Base-by-base conservation (phyloP, 2,329 filamentous ascomycete genomes). In the Xylariaceae sp. region DNA sequence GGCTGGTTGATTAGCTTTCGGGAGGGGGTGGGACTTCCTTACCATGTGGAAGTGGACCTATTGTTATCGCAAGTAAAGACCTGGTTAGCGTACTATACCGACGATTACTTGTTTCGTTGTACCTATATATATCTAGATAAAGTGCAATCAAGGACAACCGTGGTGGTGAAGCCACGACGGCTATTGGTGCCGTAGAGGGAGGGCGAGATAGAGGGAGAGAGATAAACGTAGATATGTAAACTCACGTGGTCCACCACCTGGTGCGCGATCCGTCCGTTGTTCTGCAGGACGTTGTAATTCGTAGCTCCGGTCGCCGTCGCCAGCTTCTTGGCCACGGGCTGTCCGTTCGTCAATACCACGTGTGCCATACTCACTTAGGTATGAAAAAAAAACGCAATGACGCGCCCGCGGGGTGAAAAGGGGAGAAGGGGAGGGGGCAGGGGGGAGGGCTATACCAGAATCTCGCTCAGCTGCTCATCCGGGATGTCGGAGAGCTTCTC, bases 41-140 rank as follows among this genome's bases (percentile, higher is more conserved):
- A 91, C 89, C 86, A 98, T 88, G 71, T 99, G 95, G 75, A 99
- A 93, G 73, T 97, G 93, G 65, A 96, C 89, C 88, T 91, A 62
- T 44, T 45, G 50, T 16, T 20, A 18, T 16, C 7, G 19, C 7
- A 19, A 20, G 5, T 20, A 49, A 26, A 1, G 7, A 26, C 16
- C 7, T 44, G 3, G 50, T 64, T 54, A 62, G 54, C 21, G 4
- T 26, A n/a, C n/a, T n/a, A n/a, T n/a, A n/a, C n/a, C n/a, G n/a
- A n/a, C n/a, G n/a, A n/a, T n/a, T n/a, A n/a, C n/a, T n/a, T n/a
- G n/a, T n/a, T n/a, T n/a, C n/a, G n/a, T n/a, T n/a, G n/a, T n/a
- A n/a, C n/a, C n/a, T n/a, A n/a, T n/a, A n/a, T n/a, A n/a, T n/a
- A n/a, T n/a, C n/a, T n/a, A n/a, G n/a, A n/a, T n/a, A n/a, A n/a